phyloP scores from a whole-genome alignment of 2,329 filamentous ascomycete genomes.

The Claviceps africana region DNA sequence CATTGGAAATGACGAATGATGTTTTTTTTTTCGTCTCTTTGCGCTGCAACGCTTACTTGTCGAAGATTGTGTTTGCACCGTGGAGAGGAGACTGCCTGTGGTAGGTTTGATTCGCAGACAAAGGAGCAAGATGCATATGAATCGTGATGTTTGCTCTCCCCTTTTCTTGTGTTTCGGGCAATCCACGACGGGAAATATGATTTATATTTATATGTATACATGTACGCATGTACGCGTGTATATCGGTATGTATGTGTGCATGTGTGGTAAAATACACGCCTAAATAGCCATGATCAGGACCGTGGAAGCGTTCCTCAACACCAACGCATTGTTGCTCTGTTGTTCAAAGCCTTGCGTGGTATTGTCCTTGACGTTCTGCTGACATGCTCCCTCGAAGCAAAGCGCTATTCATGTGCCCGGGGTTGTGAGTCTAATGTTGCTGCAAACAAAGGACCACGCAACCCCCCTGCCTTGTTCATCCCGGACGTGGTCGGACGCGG shows the following conservation, averaged over 20 bases:
- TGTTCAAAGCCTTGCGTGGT: no score
- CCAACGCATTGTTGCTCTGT: no score
- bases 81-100: neutral
- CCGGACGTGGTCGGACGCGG: no score
- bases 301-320: neutral
- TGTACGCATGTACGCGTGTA: no score
- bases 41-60: no score
- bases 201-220: neutral
- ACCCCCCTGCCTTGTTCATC: neutral
- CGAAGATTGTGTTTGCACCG: no score
- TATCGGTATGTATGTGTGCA: neutral
- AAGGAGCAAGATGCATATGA: neutral
- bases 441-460: neutral
- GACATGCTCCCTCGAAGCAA: neutral
- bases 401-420: neutral
- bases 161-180: neutral
- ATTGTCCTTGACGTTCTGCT: no score
- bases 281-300: neutral
- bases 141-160: neutral
- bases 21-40: no score
- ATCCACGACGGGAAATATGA: neutral
- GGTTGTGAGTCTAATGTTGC: neutral
- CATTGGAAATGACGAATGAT: neutral
- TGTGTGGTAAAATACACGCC: neutral
- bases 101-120: neutral